Percentiles rank a stretch among this genome's conserved stretches.
These are phyloP conservation scores for Epithele typhae DNA, from an alignment of 768 basidiomycete species.

Conservation along the genomic window DNA sequence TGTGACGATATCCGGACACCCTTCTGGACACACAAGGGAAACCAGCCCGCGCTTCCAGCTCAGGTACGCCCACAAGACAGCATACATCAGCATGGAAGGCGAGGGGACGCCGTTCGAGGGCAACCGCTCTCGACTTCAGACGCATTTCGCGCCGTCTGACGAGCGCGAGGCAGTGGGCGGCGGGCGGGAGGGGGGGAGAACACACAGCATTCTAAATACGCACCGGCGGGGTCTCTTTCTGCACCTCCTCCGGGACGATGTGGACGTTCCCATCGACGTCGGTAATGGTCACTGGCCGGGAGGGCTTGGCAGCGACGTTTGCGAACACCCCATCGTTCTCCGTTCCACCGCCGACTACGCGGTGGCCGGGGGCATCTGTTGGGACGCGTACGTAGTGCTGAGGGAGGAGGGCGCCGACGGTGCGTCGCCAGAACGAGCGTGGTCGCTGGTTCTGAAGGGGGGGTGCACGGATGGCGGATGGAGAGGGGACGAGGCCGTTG, in stretches of 20 bases:
- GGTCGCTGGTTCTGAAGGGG: too few species aligned
- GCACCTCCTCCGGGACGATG: conserved; percentile 74
- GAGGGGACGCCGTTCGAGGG: too few species aligned
- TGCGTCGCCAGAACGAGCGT: conserved; percentile 55
- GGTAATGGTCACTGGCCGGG: conserved; percentile 37
- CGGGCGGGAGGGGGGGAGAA: neutral
- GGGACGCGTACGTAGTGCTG: conserved; percentile 57
- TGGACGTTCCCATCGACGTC: conserved; percentile 52
- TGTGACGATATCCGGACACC: too few species aligned
- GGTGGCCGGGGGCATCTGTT: conserved; percentile 28
- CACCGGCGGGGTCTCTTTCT: conserved; percentile 85
- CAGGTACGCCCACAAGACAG: too few species aligned
- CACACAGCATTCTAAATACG: too few species aligned
- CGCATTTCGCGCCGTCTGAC: neutral
- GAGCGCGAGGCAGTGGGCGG: neutral
- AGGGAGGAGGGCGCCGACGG: conserved; percentile 59
- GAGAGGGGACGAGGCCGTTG: conserved; percentile 56
- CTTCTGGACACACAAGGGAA: too few species aligned
- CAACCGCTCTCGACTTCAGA: too few species aligned
- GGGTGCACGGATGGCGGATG: conserved; percentile 25
- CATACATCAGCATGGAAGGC: too few species aligned
- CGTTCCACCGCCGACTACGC: conserved; percentile 54
- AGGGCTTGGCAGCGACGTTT: conserved; percentile 90
- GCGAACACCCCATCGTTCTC: conserved; percentile 95
- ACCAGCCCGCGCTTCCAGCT: too few species aligned